Percentiles rank a stretch among this genome's conserved stretches.
phyloP scores from a whole-genome alignment of 2,329 filamentous ascomycete genomes.

The Myriosclerotinia scirpicola region DNA sequence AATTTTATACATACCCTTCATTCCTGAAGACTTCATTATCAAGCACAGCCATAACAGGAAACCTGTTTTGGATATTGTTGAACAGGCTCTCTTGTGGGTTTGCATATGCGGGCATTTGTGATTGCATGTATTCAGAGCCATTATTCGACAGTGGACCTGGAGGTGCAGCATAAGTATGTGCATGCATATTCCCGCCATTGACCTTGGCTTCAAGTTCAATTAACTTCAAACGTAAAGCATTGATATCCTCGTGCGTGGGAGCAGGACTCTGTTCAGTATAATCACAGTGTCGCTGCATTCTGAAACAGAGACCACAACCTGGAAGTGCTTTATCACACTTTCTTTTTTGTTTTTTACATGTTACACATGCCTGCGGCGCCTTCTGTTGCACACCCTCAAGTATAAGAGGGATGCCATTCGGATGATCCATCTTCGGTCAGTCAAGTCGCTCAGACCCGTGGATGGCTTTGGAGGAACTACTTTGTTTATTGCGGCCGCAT shows the following conservation, averaged over 20 bases:
- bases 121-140: constrained; percentile 28
- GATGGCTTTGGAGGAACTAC: not conserved
- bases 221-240: constrained; percentile 43
- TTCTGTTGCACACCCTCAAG: constrained; percentile 28
- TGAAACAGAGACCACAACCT: constrained; percentile 48
- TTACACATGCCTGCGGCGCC: constrained; percentile 46
- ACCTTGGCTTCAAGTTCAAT: constrained; percentile 44
- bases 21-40: constrained; percentile 46
- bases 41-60: constrained; percentile 48
- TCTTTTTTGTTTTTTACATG: constrained; percentile 51
- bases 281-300: constrained; percentile 47
- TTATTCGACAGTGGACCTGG: constrained; percentile 22
- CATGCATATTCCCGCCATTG: constrained; percentile 33
- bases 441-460: not conserved
- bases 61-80: constrained; percentile 40
- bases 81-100: constrained; percentile 34
- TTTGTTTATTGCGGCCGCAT: constrained; percentile 18
- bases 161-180: constrained; percentile 35
- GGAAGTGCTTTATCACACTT: constrained; percentile 54
- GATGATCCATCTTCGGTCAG: constrained; percentile 18
- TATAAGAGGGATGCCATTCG: constrained; percentile 2
- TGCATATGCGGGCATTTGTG: constrained; percentile 29
- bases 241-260: constrained; percentile 46
- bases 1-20: constrained; percentile 33
- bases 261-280: constrained; percentile 43